Evolutionary conservation across 2,329 filamentous ascomycete species (phyloP).

Genomic region (Aureobasidium sp.): DNA sequence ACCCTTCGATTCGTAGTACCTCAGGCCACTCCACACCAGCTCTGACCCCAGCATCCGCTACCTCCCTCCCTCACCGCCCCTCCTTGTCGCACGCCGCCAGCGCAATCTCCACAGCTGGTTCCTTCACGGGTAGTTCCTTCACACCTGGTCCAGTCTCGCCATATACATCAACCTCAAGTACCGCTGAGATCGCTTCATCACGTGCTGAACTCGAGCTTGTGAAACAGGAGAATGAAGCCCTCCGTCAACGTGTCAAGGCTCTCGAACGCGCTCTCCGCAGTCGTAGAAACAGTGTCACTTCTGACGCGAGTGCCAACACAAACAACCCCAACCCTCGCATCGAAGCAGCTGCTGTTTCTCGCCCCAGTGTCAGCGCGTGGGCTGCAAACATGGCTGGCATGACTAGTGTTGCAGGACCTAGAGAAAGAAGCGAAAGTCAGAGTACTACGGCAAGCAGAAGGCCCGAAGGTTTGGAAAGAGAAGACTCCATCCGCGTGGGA

Average conservation of each 20-base stretch:
- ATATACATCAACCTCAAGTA: conserved; percentile 22
- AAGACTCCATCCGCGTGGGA: conserved; percentile 30
- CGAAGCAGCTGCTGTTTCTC: background rate
- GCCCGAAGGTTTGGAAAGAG: conserved; percentile 17
- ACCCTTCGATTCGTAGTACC: conserved; percentile 26
- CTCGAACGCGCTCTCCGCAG: conserved; percentile 37
- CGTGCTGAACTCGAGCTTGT: conserved; percentile 42
- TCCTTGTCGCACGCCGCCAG: conserved; percentile 24
- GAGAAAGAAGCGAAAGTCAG: conserved; percentile 32
- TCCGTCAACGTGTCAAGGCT: conserved; percentile 42
- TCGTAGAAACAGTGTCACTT: conserved; percentile 21
- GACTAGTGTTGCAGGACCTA: conserved; percentile 27
- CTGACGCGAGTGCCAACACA: background rate
- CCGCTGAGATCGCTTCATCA: conserved; percentile 37
- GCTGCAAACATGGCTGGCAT: conserved; percentile 18
- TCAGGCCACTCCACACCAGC: conserved; percentile 31
- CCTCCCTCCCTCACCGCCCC: conserved; percentile 27
- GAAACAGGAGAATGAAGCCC: conserved; percentile 42
- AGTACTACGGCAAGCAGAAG: conserved; percentile 26
- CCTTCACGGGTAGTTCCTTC: conserved; percentile 19
- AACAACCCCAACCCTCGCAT: background rate
- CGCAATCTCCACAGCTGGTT: conserved; percentile 22
- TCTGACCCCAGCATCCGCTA: conserved; percentile 18
- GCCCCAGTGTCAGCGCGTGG: conserved; percentile 21
- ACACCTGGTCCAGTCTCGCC: conserved; percentile 19